Base-by-base conservation (phyloP, 75 land plant genomes). In the Isoetes taiwanensis region DNA sequence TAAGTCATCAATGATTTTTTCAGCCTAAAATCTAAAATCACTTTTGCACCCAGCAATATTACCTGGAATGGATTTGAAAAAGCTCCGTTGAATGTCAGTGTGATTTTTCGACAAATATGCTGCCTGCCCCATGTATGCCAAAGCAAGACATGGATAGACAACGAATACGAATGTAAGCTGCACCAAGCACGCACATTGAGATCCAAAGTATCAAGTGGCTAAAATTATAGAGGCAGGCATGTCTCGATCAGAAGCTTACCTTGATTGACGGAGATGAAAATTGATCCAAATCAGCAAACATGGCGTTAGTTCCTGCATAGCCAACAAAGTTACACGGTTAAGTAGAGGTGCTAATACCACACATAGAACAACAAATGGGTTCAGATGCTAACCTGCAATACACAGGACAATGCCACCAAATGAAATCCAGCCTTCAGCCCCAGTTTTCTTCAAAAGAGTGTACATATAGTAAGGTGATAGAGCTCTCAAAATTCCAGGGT, bases 401-500 rank as follows among this genome's bases (percentile, higher is more conserved):
- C 65, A 71, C 17, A 87, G 77, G 37, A 87, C 70, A 29, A 87
- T 52, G 5, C 94, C 94, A 9, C 93, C 90, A 20, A 85, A 78
- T 43, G 90, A 76, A 58, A 81, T 71, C 90, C 90, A 85, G 11
- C 86, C 86, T 67, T 79, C 83, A 71, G 63, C 76, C 11, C 90
- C 90, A 41, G 83, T 82, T 11, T 54, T 40, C 17, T 43, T 62
- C 39, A 85, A 82, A 65, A 79, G 82, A 46, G 71, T 77, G 58
- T 65, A 56, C 8, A 80, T 72, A 61, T 79, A 82, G 56, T 52
- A 43, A 46, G 90, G 90, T 32, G 86, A 82, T 30, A 85, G 58
- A 29, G 83, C 90, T 62, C 30, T 59, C 2, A 68, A 63, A 38
- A 85, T 58, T 28, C 58, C 61, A 12, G 83, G 78, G 34, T 85